Evolutionary conservation across 2,329 filamentous ascomycete species (phyloP).

Genomic region (Calonectria leucothoes): DNA sequence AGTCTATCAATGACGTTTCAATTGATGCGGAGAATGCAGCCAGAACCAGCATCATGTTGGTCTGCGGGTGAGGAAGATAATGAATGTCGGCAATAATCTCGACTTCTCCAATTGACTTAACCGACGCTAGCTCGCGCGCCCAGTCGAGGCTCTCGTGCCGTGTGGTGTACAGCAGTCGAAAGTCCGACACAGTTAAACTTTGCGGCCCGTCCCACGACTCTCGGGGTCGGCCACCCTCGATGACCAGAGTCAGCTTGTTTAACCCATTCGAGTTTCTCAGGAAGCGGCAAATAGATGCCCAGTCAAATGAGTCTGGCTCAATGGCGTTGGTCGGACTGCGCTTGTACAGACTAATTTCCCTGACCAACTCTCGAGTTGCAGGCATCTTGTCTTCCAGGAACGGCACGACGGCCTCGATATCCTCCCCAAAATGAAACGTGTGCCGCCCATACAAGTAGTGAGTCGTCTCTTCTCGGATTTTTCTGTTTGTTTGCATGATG

Average conservation of each 20-base stretch:
- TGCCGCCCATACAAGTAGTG: slow-evolving; percentile 67
- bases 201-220: slow-evolving; percentile 60
- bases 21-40: slow-evolving; percentile 71
- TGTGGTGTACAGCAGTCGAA: slow-evolving; percentile 57
- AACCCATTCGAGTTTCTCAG: slow-evolving; percentile 54
- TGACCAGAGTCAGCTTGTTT: slow-evolving; percentile 58
- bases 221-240: slow-evolving; percentile 68
- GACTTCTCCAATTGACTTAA: slow-evolving; percentile 61
- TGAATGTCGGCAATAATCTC: slow-evolving; percentile 65
- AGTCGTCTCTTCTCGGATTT: slow-evolving; percentile 66
- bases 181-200: slow-evolving; percentile 57
- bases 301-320: slow-evolving; percentile 57
- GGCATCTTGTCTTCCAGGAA: slow-evolving; percentile 69
- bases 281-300: slow-evolving; percentile 64
- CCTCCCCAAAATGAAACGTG: slow-evolving; percentile 68
- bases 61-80: slow-evolving; percentile 63
- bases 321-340: slow-evolving; percentile 57
- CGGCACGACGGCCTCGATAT: slow-evolving; percentile 70
- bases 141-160: slow-evolving; percentile 66
- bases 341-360: slow-evolving; percentile 65
- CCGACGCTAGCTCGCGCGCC: slow-evolving; percentile 64
- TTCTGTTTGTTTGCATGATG: slow-evolving; percentile 58
- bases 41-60: slow-evolving; percentile 66
- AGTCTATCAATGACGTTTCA: slow-evolving; percentile 66
- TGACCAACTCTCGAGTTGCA: slow-evolving; percentile 58